phyloP scores from a whole-genome alignment of 73 alveolate species.

The Tetrahymena elliotti region DNA sequence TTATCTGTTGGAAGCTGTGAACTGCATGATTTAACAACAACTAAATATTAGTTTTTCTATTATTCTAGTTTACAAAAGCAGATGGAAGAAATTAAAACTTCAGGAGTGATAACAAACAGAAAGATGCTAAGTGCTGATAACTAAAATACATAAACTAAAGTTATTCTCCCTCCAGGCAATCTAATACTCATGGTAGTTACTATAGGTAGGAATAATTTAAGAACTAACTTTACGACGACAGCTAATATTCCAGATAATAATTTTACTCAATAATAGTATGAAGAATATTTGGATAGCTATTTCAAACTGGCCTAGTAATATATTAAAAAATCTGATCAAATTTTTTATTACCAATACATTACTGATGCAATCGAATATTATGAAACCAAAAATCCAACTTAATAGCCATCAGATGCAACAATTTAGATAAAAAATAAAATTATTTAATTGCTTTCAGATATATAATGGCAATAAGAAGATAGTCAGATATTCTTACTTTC shows the following conservation, averaged over 20 bases:
- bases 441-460: not conserved
- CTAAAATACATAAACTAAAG: not conserved
- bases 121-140: not conserved
- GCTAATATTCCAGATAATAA: not conserved
- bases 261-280: not conserved
- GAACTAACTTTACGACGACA: not conserved
- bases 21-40: not conserved
- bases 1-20: not conserved
- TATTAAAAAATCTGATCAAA: too few species aligned
- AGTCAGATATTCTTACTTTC: not conserved
- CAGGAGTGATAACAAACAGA: not conserved
- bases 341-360: too few species aligned
- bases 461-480: not conserved
- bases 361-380: not conserved
- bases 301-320: too few species aligned
- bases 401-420: not conserved
- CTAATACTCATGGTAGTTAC: not conserved
- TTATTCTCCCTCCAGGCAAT: not conserved
- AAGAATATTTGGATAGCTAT: not conserved
- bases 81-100: not conserved
- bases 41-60: not conserved
- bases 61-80: not conserved
- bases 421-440: too few species aligned
- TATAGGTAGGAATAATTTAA: not conserved
- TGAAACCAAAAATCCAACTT: not conserved